Base-by-base conservation (phyloP, 2,329 filamentous ascomycete species). In the Pseudogymnoascus sp. region DNA sequence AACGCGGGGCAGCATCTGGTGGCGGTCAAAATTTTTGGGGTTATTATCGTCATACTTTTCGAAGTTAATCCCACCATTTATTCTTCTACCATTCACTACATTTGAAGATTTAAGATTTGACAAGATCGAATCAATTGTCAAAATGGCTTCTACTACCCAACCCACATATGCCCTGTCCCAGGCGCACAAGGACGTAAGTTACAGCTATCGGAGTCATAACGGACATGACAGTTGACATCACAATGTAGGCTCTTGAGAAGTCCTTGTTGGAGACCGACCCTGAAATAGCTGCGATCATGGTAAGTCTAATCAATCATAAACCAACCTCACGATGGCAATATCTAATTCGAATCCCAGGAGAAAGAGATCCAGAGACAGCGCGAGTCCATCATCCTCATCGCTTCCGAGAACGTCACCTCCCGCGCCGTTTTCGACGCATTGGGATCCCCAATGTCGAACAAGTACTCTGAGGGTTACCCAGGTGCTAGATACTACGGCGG, bases 361-460 rank as follows among this genome's bases (percentile, higher is more conserved):
- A 87, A 90, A 73, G 93, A 97, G 81, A 89, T 97, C 74, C 87
- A 96, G 85, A 91, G 95, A 76, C 95, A 99, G 83, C 89, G 91
- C 78, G 93, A 99, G 84, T 97, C 93, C 72, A 96, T 99, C 79
- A 91, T 97, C 75, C 88, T 99, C 76, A 99, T 99, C 73, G 93
- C 95, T 74, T 97, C 95, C 64, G 95, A 99, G 83, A 99, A 99
- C 84, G 93, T 99, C 80, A 99, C 95, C 64, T 99, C 95, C 67
- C 92, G 93, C 72, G 93, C 95, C 73, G 95, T 99, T 74, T 96
- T 96, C 81, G 93, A 99, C 81, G 95, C 95, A 66, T 87, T 99
- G 69, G 95, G 95, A 73, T 93, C 88, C 64, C 89, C 90, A 77
- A 96, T 95, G 90, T 91, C 90, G 79, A 96, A 99, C 86, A 99